A percentile compares a stretch with the other conserved stretches of the same genome.
Conservation (phyloP, 2,329 filamentous ascomycete species). For the Alternaria novae-zelandiae region DNA sequence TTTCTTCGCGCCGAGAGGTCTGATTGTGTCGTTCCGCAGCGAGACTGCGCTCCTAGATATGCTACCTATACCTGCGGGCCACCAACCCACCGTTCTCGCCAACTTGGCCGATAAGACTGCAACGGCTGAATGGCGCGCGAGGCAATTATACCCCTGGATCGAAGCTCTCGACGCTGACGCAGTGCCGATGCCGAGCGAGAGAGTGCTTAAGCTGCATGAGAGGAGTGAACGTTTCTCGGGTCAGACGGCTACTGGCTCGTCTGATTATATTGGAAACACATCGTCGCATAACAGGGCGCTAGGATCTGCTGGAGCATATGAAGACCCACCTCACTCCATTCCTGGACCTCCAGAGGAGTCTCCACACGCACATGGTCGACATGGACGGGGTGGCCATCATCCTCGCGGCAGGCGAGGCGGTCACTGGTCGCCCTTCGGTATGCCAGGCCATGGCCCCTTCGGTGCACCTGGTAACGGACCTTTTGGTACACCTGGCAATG, state of each 20-base stretch:
- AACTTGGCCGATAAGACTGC: conserved; percentile 19
- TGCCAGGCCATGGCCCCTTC: conserved; percentile 11
- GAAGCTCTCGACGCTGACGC: conserved; percentile 33
- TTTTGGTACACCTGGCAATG: conserved; percentile 15
- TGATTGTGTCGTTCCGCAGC: conserved; percentile 34
- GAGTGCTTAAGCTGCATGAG: conserved; percentile 21
- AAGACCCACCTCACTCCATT: conserved; percentile 37
- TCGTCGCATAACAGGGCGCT: conserved; percentile 1
- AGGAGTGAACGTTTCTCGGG: conserved; percentile 20
- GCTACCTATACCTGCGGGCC: conserved; percentile 31
- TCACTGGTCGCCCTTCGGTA: conserved; percentile 25
- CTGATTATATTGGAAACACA: neutral
- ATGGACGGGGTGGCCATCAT: neutral
- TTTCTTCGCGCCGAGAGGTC: conserved; percentile 42
- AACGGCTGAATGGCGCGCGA: conserved; percentile 25
- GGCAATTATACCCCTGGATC: conserved; percentile 38
- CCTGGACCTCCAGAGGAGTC: conserved; percentile 11
- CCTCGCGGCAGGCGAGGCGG: neutral
- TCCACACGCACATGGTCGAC: neutral
- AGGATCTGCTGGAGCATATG: neutral
- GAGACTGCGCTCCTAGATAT: conserved; percentile 28
- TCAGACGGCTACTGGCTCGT: neutral
- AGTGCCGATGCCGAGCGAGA: conserved; percentile 20
- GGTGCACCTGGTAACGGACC: conserved; percentile 15
- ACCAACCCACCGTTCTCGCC: conserved; percentile 26